phyloP scores from a whole-genome alignment of 257 asterid species.

The Plantago ovata region DNA sequence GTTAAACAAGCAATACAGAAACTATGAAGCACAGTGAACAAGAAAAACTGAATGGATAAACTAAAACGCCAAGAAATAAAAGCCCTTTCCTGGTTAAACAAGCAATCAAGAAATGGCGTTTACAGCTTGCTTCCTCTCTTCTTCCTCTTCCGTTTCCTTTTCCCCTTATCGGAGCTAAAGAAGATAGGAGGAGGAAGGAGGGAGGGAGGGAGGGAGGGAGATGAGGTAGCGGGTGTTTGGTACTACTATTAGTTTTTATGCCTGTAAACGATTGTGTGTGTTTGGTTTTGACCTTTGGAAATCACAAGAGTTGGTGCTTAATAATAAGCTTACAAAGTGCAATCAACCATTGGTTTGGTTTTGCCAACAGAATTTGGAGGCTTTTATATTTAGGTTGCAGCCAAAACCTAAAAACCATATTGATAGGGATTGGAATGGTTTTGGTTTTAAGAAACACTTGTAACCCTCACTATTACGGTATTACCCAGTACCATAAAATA shows the following conservation, averaged over 20 bases:
- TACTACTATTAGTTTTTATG: too few relatives aligned
- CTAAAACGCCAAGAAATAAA: neutral
- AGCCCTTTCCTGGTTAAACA: neutral
- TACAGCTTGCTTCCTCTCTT: neutral
- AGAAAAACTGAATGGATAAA: constrained; percentile 8
- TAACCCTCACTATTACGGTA: too few relatives aligned
- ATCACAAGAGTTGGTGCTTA: constrained; percentile 7
- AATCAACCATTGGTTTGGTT: too few relatives aligned
- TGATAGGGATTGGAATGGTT: too few relatives aligned
- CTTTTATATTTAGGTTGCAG: too few relatives aligned
- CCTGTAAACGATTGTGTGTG: neutral
- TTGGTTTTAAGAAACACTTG: too few relatives aligned
- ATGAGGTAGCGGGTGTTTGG: neutral
- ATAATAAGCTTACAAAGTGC: too few relatives aligned
- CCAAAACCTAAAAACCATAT: too few relatives aligned
- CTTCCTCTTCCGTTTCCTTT: neutral
- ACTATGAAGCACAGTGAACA: constrained; percentile 15
- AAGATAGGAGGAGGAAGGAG: too few relatives aligned
- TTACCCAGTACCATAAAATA: too few relatives aligned
- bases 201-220: neutral
- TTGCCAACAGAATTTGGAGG: too few relatives aligned
- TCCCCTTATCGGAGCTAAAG: neutral
- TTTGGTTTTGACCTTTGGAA: neutral
- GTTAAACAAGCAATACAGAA: constrained; percentile 15
- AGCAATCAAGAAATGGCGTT: too few relatives aligned